phyloP scores from a whole-genome alignment of 441 rosid species.

The Populus hybrid region DNA sequence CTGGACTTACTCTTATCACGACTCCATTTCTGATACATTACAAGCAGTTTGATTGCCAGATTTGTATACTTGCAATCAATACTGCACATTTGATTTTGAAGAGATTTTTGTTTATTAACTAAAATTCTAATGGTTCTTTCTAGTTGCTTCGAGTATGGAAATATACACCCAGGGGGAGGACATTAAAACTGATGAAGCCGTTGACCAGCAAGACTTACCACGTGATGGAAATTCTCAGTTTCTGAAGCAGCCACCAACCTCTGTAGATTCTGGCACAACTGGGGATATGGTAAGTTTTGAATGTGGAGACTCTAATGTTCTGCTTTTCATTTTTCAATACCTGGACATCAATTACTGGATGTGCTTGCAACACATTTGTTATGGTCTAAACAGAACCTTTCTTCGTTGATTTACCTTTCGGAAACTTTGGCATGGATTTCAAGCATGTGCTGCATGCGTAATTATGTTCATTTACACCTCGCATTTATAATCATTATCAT shows the following conservation, averaged over 20 bases:
- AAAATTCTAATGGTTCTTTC: conserved; percentile 14
- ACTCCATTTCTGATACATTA: not conserved
- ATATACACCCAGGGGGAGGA: conserved; percentile 15
- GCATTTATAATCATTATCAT: not conserved
- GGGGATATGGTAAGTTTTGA: conserved; percentile 36
- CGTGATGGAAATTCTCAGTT: conserved; percentile 30
- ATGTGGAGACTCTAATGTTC: conserved; percentile 5
- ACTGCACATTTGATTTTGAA: not conserved
- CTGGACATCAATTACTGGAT: conserved; percentile 1
- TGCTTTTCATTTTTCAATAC: not conserved
- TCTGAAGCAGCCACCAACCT: conserved; percentile 32
- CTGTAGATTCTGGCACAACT: conserved; percentile 33
- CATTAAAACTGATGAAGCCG: conserved; percentile 27
- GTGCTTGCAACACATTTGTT: not conserved
- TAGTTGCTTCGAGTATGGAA: conserved; percentile 33
- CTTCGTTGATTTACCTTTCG: not conserved
- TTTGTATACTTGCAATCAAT: too few species aligned
- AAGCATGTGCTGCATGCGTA: not conserved
- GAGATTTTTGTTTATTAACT: conserved; percentile 5
- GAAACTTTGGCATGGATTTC: conserved; percentile 9
- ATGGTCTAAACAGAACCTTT: not conserved
- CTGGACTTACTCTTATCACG: not conserved
- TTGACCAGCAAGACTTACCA: conserved; percentile 24
- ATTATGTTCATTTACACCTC: not conserved
- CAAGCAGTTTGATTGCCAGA: not conserved